Evolutionary conservation across 768 basidiomycete species (phyloP), one percentile per base, ranked within the genome.

Genomic region (Leccinum truebloodii): DNA sequence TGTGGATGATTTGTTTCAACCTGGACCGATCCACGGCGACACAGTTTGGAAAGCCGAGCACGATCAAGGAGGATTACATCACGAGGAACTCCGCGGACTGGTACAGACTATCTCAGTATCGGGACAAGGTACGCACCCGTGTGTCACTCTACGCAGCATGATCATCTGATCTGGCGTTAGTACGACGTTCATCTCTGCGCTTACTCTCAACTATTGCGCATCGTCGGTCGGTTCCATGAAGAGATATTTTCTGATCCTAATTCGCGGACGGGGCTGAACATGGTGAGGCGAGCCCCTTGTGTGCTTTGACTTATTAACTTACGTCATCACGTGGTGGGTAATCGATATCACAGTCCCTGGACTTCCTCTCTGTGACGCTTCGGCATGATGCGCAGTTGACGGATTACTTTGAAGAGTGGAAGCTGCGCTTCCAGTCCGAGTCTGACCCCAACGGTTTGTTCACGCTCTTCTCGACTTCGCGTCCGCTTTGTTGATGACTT

Each of bases 1-100:
- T 89, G 30, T 97, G 94, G 94, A 83, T 95, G 80, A 89, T 90
- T 54, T 95, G 92, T 71, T 94, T 89, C 76, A 92, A 92, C 69
- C 72, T 95, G 59, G 94, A 97, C 71, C 84, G 91, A 18, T 94
- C 92, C 28, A 88, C 89, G 3, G 88, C 92, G 2, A 94, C 90
- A 3, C 89, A 94, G 71, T 92, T 94, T 71, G 94, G 94, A 4
- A 94, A 94, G 73, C 92, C 93, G 3, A 88, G 87, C 13, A 93
- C 92, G 9, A 88, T 95, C 69, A 89, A 89, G 66, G 93, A 94
- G 67, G 92, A 95, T 69, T 88, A 82, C 58, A 85, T 89, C 63
- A 84, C 90, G 56, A 83, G 92, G 34, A 83, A 86, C 67, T 85
- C 86, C 6, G 80, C 79, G 35, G 85, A 89, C 46, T 93, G 90